These are phyloP conservation scores for Triticum urartu DNA, from an alignment of 176 grass and related monocot species.

Conservation along the genomic window DNA sequence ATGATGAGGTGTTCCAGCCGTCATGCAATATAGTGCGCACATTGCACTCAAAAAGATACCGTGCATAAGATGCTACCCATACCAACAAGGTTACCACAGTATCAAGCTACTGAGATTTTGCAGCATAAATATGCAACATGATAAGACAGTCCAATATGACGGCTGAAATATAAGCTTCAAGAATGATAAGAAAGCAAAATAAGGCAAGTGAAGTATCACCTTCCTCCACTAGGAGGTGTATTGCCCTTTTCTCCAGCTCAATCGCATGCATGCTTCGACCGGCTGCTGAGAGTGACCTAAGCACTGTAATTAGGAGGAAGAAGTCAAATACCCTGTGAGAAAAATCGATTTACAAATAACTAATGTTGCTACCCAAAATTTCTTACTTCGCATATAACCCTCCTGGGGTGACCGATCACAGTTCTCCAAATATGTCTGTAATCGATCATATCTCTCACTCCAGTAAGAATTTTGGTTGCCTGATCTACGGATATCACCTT, in stretches of 20 bases:
- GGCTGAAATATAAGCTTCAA: not conserved
- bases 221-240: slow-evolving; percentile 90
- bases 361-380: not conserved
- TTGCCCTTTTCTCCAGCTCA: slow-evolving; percentile 89
- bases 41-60: not conserved
- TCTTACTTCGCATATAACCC: slow-evolving; percentile 86
- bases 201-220: slow-evolving; percentile 45
- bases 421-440: slow-evolving; percentile 72
- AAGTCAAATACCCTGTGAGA: not conserved
- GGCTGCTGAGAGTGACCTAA: slow-evolving; percentile 70
- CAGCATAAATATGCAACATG: not conserved
- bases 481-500: slow-evolving; percentile 28
- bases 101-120: not conserved
- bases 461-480: slow-evolving; percentile 53
- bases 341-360: slow-evolving; percentile 17
- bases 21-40: too few species aligned
- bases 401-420: slow-evolving; percentile 83
- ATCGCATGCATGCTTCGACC: slow-evolving; percentile 80
- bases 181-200: slow-evolving; percentile 15
- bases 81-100: not conserved
- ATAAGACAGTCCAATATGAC: not conserved
- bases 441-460: slow-evolving; percentile 63
- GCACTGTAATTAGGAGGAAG: slow-evolving; percentile 46
- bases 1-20: not conserved
- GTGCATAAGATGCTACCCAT: not conserved